Evolutionary conservation across 306 rosid genomes (phyloP).

Genomic region (Astragalus glycyphyllos): DNA sequence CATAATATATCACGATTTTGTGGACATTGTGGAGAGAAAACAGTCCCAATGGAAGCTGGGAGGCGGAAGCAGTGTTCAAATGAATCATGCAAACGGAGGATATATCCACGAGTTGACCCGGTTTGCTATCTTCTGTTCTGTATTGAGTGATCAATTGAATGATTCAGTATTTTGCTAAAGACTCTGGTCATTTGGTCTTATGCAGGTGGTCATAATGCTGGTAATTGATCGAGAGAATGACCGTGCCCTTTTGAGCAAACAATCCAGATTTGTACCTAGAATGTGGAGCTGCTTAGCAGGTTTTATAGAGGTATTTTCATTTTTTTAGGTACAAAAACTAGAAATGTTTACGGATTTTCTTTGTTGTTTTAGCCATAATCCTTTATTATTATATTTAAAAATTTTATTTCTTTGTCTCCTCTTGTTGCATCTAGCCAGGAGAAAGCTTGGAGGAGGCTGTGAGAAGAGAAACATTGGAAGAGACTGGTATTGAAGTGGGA

Average conservation of each 20-base stretch:
- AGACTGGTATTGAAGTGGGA: slow-evolving; percentile 91
- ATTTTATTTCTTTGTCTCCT: slow-evolving; percentile 16
- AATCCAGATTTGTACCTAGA: slow-evolving; percentile 81
- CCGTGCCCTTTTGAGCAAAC: slow-evolving; percentile 76
- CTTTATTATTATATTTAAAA: slow-evolving; percentile 23
- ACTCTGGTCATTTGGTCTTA: slow-evolving; percentile 24
- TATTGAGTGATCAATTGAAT: slow-evolving; percentile 28
- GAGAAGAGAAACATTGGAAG: slow-evolving; percentile 94
- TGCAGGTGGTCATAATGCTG: slow-evolving; percentile 93
- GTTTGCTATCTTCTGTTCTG: slow-evolving; percentile 48
- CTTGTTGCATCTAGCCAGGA: slow-evolving; percentile 72
- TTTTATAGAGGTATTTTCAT: slow-evolving; percentile 74
- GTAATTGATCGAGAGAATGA: slow-evolving; percentile 82
- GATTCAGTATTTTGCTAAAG: slow-evolving; percentile 31
- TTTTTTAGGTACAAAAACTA: slow-evolving; percentile 6
- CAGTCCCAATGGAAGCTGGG: slow-evolving; percentile 80
- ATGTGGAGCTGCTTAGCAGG: slow-evolving; percentile 98
- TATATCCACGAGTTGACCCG: slow-evolving; percentile 94
- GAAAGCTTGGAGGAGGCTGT: slow-evolving; percentile 99
- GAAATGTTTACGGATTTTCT: background rate
- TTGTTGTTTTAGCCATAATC: background rate
- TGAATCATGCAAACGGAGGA: slow-evolving; percentile 71
- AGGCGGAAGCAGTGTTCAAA: slow-evolving; percentile 78
- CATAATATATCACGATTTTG: slow-evolving; percentile 71
- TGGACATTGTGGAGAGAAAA: slow-evolving; percentile 90